Base-by-base conservation (phyloP, 1,284 basidiomycete genomes). In the Irpex rosettiformis region DNA sequence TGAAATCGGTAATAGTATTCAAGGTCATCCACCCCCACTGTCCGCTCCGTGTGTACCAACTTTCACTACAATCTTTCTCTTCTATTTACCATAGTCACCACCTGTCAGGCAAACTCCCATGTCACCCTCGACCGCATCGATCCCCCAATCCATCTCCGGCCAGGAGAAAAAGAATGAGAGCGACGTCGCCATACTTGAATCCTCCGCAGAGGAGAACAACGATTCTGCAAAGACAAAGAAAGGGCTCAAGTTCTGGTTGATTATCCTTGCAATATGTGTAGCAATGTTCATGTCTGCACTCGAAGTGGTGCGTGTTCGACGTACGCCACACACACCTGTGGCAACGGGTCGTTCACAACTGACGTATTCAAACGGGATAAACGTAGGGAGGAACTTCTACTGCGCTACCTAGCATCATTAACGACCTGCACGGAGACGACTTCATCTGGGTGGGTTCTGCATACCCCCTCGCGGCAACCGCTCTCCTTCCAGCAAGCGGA, bases 391-490 rank as follows among this genome's bases (percentile, higher is more conserved):
- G 66, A 11, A 63, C 74, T 22, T 65, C 70, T 6, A 75, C 72
- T 0, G 72, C 75, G 0, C 69, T 76, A n/a, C 75, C 75, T 1
- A 72, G 65, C 5, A 77, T 77, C 52, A 64, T 70, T 13, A 47
- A 68, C 47, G 70, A 71, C 4, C 63, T 77, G 1, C 54, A 71
- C 43, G 74, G 72, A 2, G 58, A 58, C 25, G 66, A 74, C 11
- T 76, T 76, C 56, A 65, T 71, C 8, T 77, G 75, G 74, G 67
- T 75, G 7, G 69, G 70, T 3, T 66, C 70, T 2, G 72, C 73
- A 1, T 76, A 75, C 40, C 61, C 70, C 5, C 70, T 79, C 4
- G 66, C 74, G 0, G 65, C n/a, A n/a, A n/a, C n/a, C n/a, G n/a
- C n/a, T n/a, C n/a, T n/a, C n/a, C n/a, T n/a, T n/a, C n/a, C n/a